Percentiles rank a stretch among this genome's conserved stretches.
Evolutionary conservation across 2,329 filamentous ascomycete species (phyloP).

Genomic region (Paramyrothecium roridum): DNA sequence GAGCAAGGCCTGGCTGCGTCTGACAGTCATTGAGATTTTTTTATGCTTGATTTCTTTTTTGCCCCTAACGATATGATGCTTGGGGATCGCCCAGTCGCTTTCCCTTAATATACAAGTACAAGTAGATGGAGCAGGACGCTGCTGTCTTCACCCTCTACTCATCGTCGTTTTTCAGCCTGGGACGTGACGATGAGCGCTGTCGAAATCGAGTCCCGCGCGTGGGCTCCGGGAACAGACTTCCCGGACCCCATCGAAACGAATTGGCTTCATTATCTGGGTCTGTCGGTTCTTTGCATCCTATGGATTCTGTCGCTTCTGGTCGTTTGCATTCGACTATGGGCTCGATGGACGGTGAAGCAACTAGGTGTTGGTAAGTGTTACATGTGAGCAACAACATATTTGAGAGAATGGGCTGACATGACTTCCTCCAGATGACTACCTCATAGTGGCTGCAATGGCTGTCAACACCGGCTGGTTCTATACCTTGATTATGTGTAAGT

Average conservation of each 20-base stretch:
- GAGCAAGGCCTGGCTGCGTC: no score
- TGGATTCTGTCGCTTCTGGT: constrained; percentile 8
- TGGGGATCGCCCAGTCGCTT: no score
- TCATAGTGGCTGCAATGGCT: constrained; percentile 15
- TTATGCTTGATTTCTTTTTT: no score
- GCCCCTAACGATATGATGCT: no score
- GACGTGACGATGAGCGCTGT: constrained; percentile 5
- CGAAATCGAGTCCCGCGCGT: constrained; percentile 8
- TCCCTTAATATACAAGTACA: no score
- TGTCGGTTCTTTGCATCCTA: constrained; percentile 9
- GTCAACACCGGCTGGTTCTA: constrained; percentile 13
- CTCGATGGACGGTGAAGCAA: constrained; percentile 10
- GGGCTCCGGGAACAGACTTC: constrained; percentile 12
- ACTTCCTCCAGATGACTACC: constrained; percentile 14
- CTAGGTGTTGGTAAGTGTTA: constrained; percentile 10
- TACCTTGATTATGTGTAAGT: constrained; percentile 19
- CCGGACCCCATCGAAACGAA: constrained; percentile 6
- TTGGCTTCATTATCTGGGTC: constrained; percentile 12
- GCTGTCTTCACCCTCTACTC: no score
- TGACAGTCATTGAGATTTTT: no score
- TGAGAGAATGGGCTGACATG: constrained; percentile 2
- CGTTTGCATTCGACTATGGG: constrained; percentile 8
- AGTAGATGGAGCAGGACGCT: no score
- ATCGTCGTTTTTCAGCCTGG: no score
- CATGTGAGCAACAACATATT: not conserved